Percentiles rank a stretch among this genome's conserved stretches.
phyloP scores from a whole-genome alignment of 805 yeast species.

The Pichia ethanolica region DNA sequence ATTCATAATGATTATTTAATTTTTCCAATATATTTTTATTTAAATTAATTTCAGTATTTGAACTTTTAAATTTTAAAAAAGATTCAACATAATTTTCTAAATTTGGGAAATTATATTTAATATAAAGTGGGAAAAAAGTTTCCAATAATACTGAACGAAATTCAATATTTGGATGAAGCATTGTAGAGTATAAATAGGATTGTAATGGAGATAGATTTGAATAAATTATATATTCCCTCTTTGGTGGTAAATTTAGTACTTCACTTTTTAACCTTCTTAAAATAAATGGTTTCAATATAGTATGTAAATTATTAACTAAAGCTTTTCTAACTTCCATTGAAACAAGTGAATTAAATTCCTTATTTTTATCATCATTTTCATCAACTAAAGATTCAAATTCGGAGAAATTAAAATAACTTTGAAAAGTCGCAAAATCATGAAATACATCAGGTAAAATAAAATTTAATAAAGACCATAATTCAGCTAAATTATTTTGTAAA shows the following conservation, averaged over 20 bases:
- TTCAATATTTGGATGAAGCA: constrained; percentile 3
- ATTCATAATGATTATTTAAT: constrained; percentile 19
- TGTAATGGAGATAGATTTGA: constrained; percentile 61
- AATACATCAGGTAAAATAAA: constrained; percentile 90
- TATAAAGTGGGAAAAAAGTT: constrained; percentile 33
- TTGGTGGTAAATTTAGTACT: constrained; percentile 74
- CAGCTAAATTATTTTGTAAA: constrained; percentile 81
- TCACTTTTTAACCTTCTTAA: constrained; percentile 73
- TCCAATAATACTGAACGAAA: constrained; percentile 35
- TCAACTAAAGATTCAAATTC: constrained; percentile 39
- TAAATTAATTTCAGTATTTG: constrained; percentile 5
- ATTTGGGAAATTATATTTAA: constrained; percentile 8
- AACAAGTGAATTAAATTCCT: constrained; percentile 43
- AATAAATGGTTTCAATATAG: constrained; percentile 82
- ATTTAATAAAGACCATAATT: constrained; percentile 86
- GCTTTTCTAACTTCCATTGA: constrained; percentile 51
- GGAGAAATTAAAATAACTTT: constrained; percentile 88
- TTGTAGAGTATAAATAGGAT: constrained; percentile 32
- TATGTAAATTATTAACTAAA: constrained; percentile 70
- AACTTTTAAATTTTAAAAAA: not conserved
- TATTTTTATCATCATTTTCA: constrained; percentile 23
- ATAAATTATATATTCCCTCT: constrained; percentile 80
- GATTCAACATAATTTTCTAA: not conserved
- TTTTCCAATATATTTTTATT: not conserved
- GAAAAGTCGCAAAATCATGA: constrained; percentile 81